phyloP scores from a whole-genome alignment of 2,329 filamentous ascomycete species.

The Claviceps sp. region DNA sequence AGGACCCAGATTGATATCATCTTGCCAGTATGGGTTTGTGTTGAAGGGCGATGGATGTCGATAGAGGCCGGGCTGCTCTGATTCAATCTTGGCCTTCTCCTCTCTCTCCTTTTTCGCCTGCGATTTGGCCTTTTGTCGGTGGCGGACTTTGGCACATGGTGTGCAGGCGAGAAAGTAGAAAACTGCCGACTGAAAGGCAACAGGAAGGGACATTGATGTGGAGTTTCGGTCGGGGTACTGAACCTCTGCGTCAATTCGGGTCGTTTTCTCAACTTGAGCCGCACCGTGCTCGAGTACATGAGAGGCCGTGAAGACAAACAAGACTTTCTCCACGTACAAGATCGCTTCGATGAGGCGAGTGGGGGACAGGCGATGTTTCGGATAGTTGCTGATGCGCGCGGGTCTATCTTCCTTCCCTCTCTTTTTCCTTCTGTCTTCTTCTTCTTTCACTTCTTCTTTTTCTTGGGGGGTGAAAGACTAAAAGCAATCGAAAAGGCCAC shows the following conservation, averaged over 20 bases:
- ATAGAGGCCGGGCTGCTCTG: slow-evolving; percentile 60
- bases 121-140: slow-evolving; percentile 56
- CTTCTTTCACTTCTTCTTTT: not conserved
- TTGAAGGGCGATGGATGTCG: slow-evolving; percentile 70
- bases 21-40: slow-evolving; percentile 79
- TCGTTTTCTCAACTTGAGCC: slow-evolving; percentile 4
- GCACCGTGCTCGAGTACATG: slow-evolving; percentile 7
- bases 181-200: slow-evolving; percentile 59
- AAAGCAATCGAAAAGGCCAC: not conserved
- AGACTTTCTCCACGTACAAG: not conserved
- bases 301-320: not conserved
- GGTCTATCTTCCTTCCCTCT: not conserved
- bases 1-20: slow-evolving; percentile 76
- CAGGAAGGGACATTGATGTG: slow-evolving; percentile 31
- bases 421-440: not conserved
- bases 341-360: not conserved
- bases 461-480: not conserved
- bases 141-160: slow-evolving; percentile 59
- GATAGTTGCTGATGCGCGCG: not conserved
- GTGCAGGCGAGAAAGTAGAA: slow-evolving; percentile 70
- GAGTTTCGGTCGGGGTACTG: slow-evolving; percentile 1
- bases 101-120: slow-evolving; percentile 55
- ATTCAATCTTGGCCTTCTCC: slow-evolving; percentile 50
- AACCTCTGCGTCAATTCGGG: slow-evolving; percentile 2
- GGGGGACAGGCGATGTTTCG: not conserved